These are phyloP conservation scores for Sherardia arvensis DNA, from an alignment of 257 asterid genomes.

Conservation along the genomic window DNA sequence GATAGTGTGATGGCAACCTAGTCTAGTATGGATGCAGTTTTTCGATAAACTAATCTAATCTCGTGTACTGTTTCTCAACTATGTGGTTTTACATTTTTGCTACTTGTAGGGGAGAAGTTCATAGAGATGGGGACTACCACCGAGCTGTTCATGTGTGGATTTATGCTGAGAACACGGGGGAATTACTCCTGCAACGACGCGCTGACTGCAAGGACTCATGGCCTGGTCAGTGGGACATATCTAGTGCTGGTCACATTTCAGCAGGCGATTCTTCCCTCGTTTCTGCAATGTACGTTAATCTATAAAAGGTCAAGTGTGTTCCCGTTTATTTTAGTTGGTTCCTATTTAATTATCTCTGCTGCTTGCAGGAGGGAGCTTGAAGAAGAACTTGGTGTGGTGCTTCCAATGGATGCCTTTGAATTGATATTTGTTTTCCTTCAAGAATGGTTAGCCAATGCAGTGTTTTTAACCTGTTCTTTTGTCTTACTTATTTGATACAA, in stretches of 20 bases:
- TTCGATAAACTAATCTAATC: background rate
- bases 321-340: background rate
- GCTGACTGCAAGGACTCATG: slow-evolving; percentile 91
- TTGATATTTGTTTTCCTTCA: slow-evolving; percentile 64
- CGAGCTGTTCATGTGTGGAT: slow-evolving; percentile 95
- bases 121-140: slow-evolving; percentile 89
- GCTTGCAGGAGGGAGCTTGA: slow-evolving; percentile 85
- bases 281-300: slow-evolving; percentile 55
- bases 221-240: slow-evolving; percentile 92
- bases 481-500: background rate
- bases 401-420: slow-evolving; percentile 92
- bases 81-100: background rate
- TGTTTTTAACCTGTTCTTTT: background rate
- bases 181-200: slow-evolving; percentile 70
- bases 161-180: slow-evolving; percentile 77
- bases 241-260: slow-evolving; percentile 97
- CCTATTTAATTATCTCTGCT: slow-evolving; percentile 5
- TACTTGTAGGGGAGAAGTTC: slow-evolving; percentile 48
- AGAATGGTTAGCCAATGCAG: slow-evolving; percentile 55
- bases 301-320: background rate
- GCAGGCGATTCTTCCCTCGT: slow-evolving; percentile 93
- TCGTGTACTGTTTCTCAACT: background rate
- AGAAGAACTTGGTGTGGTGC: slow-evolving; percentile 86
- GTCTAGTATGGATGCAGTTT: background rate
- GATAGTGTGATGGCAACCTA: background rate